Base-by-base conservation (phyloP, 495 filamentous ascomycete genomes). In the Penicillium paxilli region DNA sequence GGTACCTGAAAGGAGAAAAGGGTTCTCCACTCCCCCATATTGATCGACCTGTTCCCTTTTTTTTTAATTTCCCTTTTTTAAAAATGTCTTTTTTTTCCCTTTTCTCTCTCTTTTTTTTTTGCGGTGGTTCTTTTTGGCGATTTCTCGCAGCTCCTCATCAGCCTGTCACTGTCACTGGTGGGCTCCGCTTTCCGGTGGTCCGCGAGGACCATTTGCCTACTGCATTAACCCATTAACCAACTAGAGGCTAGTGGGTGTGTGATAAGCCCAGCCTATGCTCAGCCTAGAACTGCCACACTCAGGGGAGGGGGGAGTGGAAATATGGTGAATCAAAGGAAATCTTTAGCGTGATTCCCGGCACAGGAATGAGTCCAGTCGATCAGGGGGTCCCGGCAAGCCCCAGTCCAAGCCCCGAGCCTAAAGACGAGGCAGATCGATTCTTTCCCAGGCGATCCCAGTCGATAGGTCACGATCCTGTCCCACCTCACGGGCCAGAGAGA, bases 391-490 rank as follows among this genome's bases (percentile, higher is more conserved):
- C n/a, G n/a, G n/a, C n/a, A n/a, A n/a, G n/a, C n/a, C n/a, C n/a
- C n/a, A n/a, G n/a, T n/a, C n/a, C n/a, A n/a, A n/a, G n/a, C n/a
- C n/a, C n/a, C n/a, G n/a, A n/a, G n/a, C 11, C 11, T 28, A 28
- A 28, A 32, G 30, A 32, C 10, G 11, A 38, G 21, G 40, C 17
- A 22, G 40, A 42, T 42, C 20, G 40, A 42, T 23, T 42, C 20
- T 23, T 5, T 17, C n/a, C n/a, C 35, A 5, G 35, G 3, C 35
- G 35, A 23, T 42, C 40, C 40, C 17, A 46, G 44, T 57, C 33
- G 54, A 57, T 37, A 50, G 38, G 46, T 58, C 44, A 33, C 46
- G 46, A 25, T 37, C 26, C 46, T 49, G 38, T 48, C 22, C 37
- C 28, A 47, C 46, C 24, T 26, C 21, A 32, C 20, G 28, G 12